Evolutionary conservation across 225 moss, liverwort and hornwort species (phyloP).

Genomic region (Antitrichia curtipendula): DNA sequence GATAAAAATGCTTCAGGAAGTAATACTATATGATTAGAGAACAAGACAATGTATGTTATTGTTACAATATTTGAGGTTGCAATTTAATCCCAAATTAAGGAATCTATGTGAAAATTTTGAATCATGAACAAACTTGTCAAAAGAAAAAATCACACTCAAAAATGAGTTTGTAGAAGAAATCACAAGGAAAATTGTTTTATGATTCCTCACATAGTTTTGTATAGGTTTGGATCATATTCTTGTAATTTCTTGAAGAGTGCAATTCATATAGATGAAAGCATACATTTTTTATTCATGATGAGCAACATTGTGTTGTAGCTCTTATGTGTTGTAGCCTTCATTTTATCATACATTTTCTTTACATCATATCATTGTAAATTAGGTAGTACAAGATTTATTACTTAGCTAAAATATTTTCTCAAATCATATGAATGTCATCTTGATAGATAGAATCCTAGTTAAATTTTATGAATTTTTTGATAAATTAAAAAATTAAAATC

Average conservation of each 20-base stretch:
- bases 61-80: conserved; percentile 72
- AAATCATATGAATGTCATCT: neutral
- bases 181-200: too few relatives aligned
- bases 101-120: neutral
- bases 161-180: neutral
- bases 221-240: too few relatives aligned
- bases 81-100: neutral
- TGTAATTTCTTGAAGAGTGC: neutral
- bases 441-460: neutral
- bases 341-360: neutral
- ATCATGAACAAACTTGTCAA: neutral
- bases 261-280: neutral
- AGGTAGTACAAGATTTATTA: neutral
- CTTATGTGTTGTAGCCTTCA: neutral
- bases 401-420: neutral
- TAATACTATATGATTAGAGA: conserved; percentile 71
- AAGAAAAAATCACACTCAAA: too few relatives aligned
- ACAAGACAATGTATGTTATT: conserved; percentile 82
- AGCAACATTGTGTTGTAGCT: neutral
- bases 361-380: neutral
- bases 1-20: conserved; percentile 22
- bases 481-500: neutral
- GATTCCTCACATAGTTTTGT: neutral
- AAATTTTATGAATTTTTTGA: too few relatives aligned
- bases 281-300: neutral